phyloP scores from a whole-genome alignment of 2,329 filamentous ascomycete genomes.

The Fusarium sp. region DNA sequence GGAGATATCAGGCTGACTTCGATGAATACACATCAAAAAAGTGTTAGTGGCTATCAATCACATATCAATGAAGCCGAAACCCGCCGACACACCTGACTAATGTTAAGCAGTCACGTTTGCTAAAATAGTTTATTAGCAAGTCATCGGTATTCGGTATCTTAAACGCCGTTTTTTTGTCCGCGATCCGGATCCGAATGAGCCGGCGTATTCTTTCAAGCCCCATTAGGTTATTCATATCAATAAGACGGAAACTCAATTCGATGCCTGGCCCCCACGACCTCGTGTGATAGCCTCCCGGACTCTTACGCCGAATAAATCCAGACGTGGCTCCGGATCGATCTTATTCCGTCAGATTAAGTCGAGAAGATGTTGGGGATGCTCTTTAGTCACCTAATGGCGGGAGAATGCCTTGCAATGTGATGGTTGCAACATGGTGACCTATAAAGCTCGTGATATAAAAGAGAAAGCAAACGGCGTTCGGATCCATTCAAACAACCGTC shows the following conservation, averaged over 20 bases:
- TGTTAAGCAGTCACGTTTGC: neutral
- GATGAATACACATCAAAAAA: neutral
- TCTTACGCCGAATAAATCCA: neutral
- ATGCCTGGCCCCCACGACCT: neutral
- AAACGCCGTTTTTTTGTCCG: slow-evolving; percentile 10
- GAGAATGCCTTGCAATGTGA: neutral
- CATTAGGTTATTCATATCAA: neutral
- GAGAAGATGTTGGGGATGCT: slow-evolving; percentile 5
- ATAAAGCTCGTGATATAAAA: neutral
- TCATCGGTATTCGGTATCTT: slow-evolving; percentile 2
- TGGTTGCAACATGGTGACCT: neutral
- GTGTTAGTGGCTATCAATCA: neutral
- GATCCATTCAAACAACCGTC: slow-evolving; percentile 4
- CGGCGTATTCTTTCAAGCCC: neutral
- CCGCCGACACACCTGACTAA: neutral
- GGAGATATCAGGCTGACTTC: neutral
- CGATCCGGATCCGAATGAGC: slow-evolving; percentile 26
- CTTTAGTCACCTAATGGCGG: slow-evolving; percentile 14
- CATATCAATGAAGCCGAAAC: neutral
- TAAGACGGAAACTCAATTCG: neutral
- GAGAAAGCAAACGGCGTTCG: slow-evolving; percentile 23
- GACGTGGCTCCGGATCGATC: neutral
- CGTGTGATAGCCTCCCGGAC: neutral
- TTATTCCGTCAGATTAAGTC: neutral
- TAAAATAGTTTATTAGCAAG: neutral